Conservation (phyloP, 1,139 yeast species). For the Ogataea hybrid region DNA sequence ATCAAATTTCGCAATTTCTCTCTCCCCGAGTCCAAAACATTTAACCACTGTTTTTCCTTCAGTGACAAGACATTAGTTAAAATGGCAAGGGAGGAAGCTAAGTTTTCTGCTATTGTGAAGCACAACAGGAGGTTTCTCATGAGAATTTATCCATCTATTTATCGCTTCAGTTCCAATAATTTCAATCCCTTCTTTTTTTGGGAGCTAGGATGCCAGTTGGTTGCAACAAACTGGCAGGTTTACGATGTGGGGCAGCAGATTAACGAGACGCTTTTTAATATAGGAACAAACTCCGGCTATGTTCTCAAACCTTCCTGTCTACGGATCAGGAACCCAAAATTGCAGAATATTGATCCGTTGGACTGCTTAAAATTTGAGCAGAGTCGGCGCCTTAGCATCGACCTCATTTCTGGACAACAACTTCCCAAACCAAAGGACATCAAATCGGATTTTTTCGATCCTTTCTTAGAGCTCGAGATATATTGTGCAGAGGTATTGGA, state of each 20-base stretch:
- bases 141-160: slow-evolving; percentile 85
- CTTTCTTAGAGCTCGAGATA: slow-evolving; percentile 58
- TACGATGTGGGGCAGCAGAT: slow-evolving; percentile 86
- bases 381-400: slow-evolving; percentile 35
- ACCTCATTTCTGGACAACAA: slow-evolving; percentile 80
- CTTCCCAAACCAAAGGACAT: slow-evolving; percentile 62
- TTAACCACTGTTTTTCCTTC: slow-evolving; percentile 82
- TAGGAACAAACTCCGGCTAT: slow-evolving; percentile 64
- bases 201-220: slow-evolving; percentile 89
- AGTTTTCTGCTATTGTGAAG: slow-evolving; percentile 54
- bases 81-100: slow-evolving; percentile 61
- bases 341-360: slow-evolving; percentile 13
- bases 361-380: slow-evolving; percentile 15
- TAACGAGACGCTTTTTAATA: slow-evolving; percentile 80
- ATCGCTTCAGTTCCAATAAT: slow-evolving; percentile 74
- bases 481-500: slow-evolving; percentile 16
- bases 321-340: slow-evolving; percentile 31
- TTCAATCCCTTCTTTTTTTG: slow-evolving; percentile 78
- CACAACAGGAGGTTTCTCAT: slow-evolving; percentile 76
- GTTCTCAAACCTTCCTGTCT: slow-evolving; percentile 65
- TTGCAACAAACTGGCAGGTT: slow-evolving; percentile 97
- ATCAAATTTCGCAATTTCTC: slow-evolving; percentile 78
- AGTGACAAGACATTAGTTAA: slow-evolving; percentile 67
- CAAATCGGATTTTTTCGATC: slow-evolving; percentile 47
- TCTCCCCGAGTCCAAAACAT: slow-evolving; percentile 78